Evolutionary conservation across 257 asterid species (phyloP).

Genomic region (Ophiorrhiza pumila): DNA sequence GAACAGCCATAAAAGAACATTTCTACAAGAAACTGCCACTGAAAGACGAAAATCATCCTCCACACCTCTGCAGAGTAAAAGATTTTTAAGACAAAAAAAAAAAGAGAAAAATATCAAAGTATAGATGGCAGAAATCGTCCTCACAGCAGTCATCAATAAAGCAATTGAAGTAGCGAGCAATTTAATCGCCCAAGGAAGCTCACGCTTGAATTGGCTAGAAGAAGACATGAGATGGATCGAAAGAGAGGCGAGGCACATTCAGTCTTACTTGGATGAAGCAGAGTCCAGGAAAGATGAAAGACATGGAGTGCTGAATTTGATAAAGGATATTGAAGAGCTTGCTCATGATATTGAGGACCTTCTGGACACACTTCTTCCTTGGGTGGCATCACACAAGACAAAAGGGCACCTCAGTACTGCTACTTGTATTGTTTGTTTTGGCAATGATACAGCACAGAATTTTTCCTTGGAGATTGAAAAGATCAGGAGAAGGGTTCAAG

Average conservation of each 20-base stretch:
- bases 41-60: not conserved
- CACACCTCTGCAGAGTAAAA: not conserved
- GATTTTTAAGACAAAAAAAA: not conserved
- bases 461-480: not conserved
- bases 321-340: conserved; percentile 5
- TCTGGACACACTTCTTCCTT: conserved; percentile 1
- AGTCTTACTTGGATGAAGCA: not conserved
- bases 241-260: not conserved
- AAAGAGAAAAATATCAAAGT: not conserved
- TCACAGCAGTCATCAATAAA: not conserved
- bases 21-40: not conserved
- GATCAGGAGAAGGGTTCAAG: not conserved
- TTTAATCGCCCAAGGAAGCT: not conserved
- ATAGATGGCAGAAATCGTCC: conserved; percentile 1
- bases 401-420: not conserved
- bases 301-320: not conserved
- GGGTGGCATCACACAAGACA: conserved; percentile 2
- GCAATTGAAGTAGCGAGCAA: not conserved
- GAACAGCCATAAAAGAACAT: not conserved
- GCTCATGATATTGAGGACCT: conserved; percentile 21
- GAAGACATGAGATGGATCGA: conserved; percentile 1
- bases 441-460: not conserved
- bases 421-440: not conserved
- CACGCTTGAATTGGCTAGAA: not conserved
- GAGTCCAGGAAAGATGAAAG: not conserved